Evolutionary conservation across 2,329 filamentous ascomycete genomes (phyloP), one percentile per base, ranked within the genome.

Genomic region (Onygenales sp.): DNA sequence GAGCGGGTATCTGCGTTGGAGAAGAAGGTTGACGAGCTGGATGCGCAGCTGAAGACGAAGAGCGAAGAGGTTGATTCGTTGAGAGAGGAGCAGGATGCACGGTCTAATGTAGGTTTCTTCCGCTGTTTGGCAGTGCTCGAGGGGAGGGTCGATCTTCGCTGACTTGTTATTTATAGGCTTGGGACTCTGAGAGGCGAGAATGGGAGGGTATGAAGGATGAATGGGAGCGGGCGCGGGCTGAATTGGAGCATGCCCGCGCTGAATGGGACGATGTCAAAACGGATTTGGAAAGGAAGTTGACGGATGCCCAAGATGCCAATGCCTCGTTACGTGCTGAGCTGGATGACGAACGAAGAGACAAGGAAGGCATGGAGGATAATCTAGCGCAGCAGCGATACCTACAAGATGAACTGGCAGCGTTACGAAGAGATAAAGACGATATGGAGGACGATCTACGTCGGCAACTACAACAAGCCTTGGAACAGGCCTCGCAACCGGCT

Each of bases 241-340:
- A 89, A 34, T 74, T 95, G 36, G 88, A 95, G 82, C 43, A 39
- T 13, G 36, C 32, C 27, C 36, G 17, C 80, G 77, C 65, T 81
- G n/a, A 89, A 65, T 89, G 52, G 54, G 48, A 56, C 34, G 79
- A 86, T 51, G 64, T 87, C 34, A 83, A 83, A 46, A 70, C 76
- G 42, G 78, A 81, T 36, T 74, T 95, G 36, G 88, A 95, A 67
- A 79, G 74, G 58, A 88, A 87, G 68, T 74, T 95, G 32, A 77
- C 81, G 4, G 81, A 91, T 60, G 86, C 87, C 2, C 83, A 91
- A 65, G 82, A 77, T 54, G 72, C 92, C n/a, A 93, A 91, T 61
- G 82, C 82, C n/a, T 84, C 84, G 2, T 74, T 97, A 52, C 85
- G 88, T 64, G 77, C 84, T 45, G 89, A 96, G 65, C 74, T 97